Conservation (phyloP, 78 protist genomes). For the Planoprotostelium fungivorum region DNA sequence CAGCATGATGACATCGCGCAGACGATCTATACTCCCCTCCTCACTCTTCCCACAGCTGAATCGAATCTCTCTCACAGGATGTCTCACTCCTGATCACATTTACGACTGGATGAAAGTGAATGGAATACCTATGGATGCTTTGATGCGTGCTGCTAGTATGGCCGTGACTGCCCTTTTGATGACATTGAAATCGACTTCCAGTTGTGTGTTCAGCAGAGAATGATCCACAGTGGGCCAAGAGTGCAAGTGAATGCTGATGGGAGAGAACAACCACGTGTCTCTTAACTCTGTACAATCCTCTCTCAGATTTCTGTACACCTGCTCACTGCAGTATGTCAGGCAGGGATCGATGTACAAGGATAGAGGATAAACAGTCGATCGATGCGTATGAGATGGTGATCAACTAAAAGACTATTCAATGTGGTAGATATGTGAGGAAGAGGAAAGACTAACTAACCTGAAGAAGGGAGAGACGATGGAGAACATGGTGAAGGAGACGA, state of each 20-base stretch:
- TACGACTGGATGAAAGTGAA: neutral
- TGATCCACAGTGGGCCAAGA: slow-evolving; percentile 5
- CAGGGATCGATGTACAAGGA: no score
- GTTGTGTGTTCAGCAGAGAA: slow-evolving; percentile 2
- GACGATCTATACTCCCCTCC: neutral
- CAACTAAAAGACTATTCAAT: no score
- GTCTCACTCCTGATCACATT: neutral
- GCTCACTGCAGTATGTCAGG: neutral
- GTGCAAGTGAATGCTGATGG: neutral
- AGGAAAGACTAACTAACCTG: no score
- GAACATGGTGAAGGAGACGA: slow-evolving; percentile 5
- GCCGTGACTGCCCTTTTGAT: slow-evolving; percentile 7
- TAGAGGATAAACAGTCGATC: no score
- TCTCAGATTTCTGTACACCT: neutral
- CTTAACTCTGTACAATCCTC: neutral
- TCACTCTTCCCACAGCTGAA: neutral
- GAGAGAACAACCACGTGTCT: neutral
- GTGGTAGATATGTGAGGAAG: no score
- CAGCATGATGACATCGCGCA: neutral
- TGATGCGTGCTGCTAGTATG: slow-evolving; percentile 6
- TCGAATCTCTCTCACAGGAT: slow-evolving; percentile 1
- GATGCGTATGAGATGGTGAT: no score
- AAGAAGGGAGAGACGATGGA: slow-evolving; percentile 3
- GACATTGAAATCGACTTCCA: slow-evolving; percentile 5
- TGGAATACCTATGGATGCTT: neutral